A percentile compares a stretch with the other conserved stretches of the same genome.
phyloP scores from a whole-genome alignment of 192 early-diverging fungal species.

The Martensiomyces pterosporus region DNA sequence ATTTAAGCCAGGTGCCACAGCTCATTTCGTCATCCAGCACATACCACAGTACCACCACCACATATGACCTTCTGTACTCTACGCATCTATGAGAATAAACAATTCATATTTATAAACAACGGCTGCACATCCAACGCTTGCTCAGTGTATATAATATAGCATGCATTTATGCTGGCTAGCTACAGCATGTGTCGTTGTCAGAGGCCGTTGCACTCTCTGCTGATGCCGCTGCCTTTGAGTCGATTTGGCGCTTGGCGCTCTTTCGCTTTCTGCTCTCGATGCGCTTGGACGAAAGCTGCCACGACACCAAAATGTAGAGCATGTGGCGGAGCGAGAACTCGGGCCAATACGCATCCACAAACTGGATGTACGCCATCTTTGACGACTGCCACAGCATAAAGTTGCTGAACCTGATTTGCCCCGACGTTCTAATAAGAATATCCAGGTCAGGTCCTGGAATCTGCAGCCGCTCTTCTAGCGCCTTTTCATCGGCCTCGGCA shows the following conservation, averaged over 20 bases:
- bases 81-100: too few species aligned
- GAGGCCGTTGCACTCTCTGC: too few species aligned
- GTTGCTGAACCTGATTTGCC: slow-evolving; percentile 92
- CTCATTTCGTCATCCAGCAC: too few species aligned
- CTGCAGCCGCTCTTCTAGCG: slow-evolving; percentile 54
- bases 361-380: slow-evolving; percentile 73
- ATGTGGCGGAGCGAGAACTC: slow-evolving; percentile 90
- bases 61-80: background rate
- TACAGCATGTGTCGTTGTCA: slow-evolving; percentile 10
- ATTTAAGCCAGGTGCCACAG: too few species aligned
- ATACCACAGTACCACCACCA: too few species aligned
- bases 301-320: slow-evolving; percentile 74
- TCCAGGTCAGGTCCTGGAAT: slow-evolving; percentile 74
- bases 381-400: slow-evolving; percentile 89
- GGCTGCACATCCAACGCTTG: too few species aligned
- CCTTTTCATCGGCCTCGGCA: slow-evolving; percentile 57
- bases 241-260: too few species aligned
- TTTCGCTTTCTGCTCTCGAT: slow-evolving; percentile 24
- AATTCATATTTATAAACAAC: slow-evolving; percentile 1
- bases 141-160: too few species aligned
- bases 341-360: slow-evolving; percentile 90
- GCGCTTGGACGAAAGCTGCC: slow-evolving; percentile 55
- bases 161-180: too few species aligned
- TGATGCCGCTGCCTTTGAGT: too few species aligned
- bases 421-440: slow-evolving; percentile 88